Conservation (phyloP, 768 basidiomycete genomes). For the Russula olivacea region DNA sequence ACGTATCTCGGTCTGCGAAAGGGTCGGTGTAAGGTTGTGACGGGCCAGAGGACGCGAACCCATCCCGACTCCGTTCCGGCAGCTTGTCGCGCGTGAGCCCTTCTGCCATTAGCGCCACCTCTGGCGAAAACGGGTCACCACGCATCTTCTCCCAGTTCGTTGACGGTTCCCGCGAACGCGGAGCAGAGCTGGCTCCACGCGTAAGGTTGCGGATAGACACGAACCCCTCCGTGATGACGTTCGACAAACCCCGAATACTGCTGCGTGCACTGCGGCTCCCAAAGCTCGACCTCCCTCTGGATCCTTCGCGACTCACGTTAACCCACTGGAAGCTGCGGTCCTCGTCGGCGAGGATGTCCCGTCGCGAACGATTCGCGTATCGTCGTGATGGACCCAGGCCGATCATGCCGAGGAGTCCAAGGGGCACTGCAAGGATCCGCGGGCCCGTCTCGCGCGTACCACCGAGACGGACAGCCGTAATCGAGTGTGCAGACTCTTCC, state of each 20-base stretch:
- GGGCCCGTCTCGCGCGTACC: constrained; percentile 26
- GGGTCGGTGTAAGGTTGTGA: constrained; percentile 43
- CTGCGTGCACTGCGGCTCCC: constrained; percentile 5
- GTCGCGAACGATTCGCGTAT: constrained; percentile 35
- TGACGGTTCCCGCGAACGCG: constrained; percentile 12
- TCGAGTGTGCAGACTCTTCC: constrained; percentile 31
- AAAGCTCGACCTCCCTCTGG: constrained; percentile 17
- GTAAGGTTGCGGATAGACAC: constrained; percentile 19
- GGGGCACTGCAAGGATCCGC: constrained; percentile 22
- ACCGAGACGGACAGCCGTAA: constrained; percentile 28
- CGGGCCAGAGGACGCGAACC: not conserved
- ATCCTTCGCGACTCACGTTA: constrained; percentile 27
- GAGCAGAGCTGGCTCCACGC: constrained; percentile 3
- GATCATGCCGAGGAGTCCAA: constrained; percentile 33
- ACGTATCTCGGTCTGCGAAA: constrained; percentile 30
- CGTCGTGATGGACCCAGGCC: constrained; percentile 26
- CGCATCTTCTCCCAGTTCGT: constrained; percentile 25
- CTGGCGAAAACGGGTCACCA: constrained; percentile 46
- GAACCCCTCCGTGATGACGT: constrained; percentile 23
- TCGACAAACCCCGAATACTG: constrained; percentile 16
- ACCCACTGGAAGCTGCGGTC: constrained; percentile 42
- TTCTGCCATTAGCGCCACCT: constrained; percentile 33
- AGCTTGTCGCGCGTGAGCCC: constrained; percentile 10
- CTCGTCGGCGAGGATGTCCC: constrained; percentile 77
- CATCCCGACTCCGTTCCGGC: constrained; percentile 8